Base-by-base conservation (phyloP, 2,329 filamentous ascomycete species). In the Arthrobotrys sphaeroides region DNA sequence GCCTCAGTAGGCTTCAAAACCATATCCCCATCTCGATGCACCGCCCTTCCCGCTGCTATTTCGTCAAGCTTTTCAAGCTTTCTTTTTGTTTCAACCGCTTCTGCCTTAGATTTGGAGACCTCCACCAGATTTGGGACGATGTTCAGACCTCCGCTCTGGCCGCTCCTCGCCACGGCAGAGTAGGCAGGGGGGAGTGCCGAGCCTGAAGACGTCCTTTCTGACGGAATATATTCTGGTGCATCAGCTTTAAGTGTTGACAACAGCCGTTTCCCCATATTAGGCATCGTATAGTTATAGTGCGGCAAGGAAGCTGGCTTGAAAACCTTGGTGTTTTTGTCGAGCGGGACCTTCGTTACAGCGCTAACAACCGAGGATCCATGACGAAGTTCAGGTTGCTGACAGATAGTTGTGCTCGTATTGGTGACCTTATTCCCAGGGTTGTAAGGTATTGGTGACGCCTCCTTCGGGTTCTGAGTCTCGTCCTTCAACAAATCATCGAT, bases 201-300 rank as follows among this genome's bases (percentile, higher is more conserved):
- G 43, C 42, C 53, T 26, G 59, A 33, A 20, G 22, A 36, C 18
- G 60, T 53, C 12, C 24, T 49, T n/a, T 33, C 40, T 18, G 66
- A 40, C 47, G 83, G 83, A 45, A 84, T 73, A 73, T 84, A 84
- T 66, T 82, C 82, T 13, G 82, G 82, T n/a, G 82, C 82, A 62
- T 84, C 82, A 5, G 83, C 81, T 75, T 83, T 84, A 65, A 81
- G 68, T 42, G 77, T 82, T 10, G 80, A 81, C 18, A 18, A 38
- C 12, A 10, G 43, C 22, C 47, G 31, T 24, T 38, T 62, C 1
- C 38, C 53, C 7, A 73, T 60, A 22, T 45, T 51, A 5, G 62
- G 47, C 38, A 67, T 55, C 1, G 55, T 62, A 20, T 73, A 55
- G 7, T 55, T 62, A n/a, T 70, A 64, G 22, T 61, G 57, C 3